Percentiles rank a stretch among this genome's conserved stretches.
Conservation (phyloP, 768 basidiomycete genomes). For the Asterophora parasitica region DNA sequence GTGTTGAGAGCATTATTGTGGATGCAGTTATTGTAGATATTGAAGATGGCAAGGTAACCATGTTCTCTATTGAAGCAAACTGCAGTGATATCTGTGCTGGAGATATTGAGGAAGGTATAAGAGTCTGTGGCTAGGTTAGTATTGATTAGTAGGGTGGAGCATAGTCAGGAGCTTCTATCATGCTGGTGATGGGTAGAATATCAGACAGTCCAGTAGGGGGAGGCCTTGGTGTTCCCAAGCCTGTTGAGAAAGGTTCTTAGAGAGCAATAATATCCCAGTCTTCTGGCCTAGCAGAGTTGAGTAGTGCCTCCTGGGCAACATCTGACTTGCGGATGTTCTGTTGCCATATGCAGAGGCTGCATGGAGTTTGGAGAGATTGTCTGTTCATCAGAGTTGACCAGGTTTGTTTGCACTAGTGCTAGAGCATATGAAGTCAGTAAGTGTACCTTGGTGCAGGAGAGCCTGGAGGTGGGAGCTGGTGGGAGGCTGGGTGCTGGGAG, state of each 20-base stretch:
- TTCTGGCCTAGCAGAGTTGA: constrained; percentile 9
- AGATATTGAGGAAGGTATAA: neutral
- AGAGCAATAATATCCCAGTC: constrained; percentile 23
- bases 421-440: too few species aligned
- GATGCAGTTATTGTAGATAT: constrained; percentile 10
- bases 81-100: neutral
- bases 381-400: neutral
- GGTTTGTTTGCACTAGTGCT: neutral
- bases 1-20: neutral
- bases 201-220: neutral
- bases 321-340: constrained; percentile 25
- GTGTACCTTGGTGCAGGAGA: neutral
- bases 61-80: neutral
- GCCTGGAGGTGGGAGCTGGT: neutral
- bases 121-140: neutral
- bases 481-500: neutral
- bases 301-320: constrained; percentile 13
- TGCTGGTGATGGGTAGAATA: neutral
- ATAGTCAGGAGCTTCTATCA: neutral
- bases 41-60: neutral
- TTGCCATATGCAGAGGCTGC: constrained; percentile 20
- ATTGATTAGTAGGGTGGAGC: neutral
- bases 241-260: constrained; percentile 28
- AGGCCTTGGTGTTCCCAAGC: constrained; percentile 1
- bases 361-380: neutral